These are phyloP conservation scores for Dendryphion nanum DNA, from an alignment of 2,329 filamentous ascomycete species.

Conservation along the genomic window DNA sequence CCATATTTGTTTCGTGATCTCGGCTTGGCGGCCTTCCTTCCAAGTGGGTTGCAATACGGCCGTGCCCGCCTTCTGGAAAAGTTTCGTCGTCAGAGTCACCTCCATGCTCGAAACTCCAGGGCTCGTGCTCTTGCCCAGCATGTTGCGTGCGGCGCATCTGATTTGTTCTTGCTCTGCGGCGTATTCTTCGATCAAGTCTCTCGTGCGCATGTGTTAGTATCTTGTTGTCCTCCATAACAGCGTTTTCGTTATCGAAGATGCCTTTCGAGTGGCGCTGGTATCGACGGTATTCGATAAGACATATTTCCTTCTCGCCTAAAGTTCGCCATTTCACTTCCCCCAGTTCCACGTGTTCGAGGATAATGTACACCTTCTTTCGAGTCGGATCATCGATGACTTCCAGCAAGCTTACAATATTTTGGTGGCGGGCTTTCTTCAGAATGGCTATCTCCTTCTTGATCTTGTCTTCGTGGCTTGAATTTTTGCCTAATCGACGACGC, in stretches of 20 bases:
- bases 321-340: slow-evolving; percentile 94
- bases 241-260: slow-evolving; percentile 43
- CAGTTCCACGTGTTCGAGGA: slow-evolving; percentile 90
- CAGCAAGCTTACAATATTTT: slow-evolving; percentile 92
- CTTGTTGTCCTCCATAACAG: slow-evolving; percentile 44
- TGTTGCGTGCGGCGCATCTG: slow-evolving; percentile 28
- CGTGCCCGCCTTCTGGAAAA: slow-evolving; percentile 25
- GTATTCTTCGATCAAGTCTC: slow-evolving; percentile 45
- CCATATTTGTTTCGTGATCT: slow-evolving; percentile 28
- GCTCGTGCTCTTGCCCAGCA: slow-evolving; percentile 52
- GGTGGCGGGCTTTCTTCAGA: slow-evolving; percentile 94
- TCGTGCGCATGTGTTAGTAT: slow-evolving; percentile 37
- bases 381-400: slow-evolving; percentile 98
- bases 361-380: slow-evolving; percentile 96
- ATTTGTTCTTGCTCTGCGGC: slow-evolving; percentile 37
- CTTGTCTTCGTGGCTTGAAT: slow-evolving; percentile 71
- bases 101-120: slow-evolving; percentile 84
- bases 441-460: slow-evolving; percentile 97
- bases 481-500: slow-evolving; percentile 79
- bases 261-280: slow-evolving; percentile 68
- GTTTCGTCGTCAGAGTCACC: slow-evolving; percentile 57
- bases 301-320: slow-evolving; percentile 80
- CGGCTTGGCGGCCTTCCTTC: slow-evolving; percentile 20
- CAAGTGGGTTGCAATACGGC: slow-evolving; percentile 19
- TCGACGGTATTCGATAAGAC: slow-evolving; percentile 75